phyloP scores from a whole-genome alignment of 2,329 filamentous ascomycete genomes.

The Alternaria solani region DNA sequence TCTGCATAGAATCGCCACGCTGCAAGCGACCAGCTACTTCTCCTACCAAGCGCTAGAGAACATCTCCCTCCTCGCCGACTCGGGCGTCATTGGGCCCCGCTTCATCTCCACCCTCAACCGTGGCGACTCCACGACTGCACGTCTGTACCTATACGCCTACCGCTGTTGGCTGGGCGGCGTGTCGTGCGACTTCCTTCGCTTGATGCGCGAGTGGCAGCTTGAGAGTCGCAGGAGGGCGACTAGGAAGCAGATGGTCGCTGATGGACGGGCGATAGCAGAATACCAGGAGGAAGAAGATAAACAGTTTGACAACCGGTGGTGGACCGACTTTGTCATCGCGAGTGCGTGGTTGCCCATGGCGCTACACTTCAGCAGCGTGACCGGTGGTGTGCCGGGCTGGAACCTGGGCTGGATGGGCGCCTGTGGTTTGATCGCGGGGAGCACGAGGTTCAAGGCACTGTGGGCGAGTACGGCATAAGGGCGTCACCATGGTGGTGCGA shows the following conservation, averaged over 20 bases:
- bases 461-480: conserved; percentile 34
- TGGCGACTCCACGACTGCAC: conserved; percentile 43
- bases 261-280: conserved; percentile 38
- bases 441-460: conserved; percentile 38
- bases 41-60: conserved; percentile 57
- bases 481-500: background rate
- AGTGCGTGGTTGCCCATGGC: conserved; percentile 56
- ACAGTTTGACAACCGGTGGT: conserved; percentile 52
- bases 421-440: conserved; percentile 53
- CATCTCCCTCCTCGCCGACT: conserved; percentile 54
- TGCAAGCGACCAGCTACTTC: conserved; percentile 55
- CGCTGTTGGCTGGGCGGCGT: conserved; percentile 56
- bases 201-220: conserved; percentile 54
- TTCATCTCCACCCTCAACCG: conserved; percentile 50
- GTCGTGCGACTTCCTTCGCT: conserved; percentile 54
- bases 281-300: conserved; percentile 51
- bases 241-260: conserved; percentile 37
- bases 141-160: conserved; percentile 53
- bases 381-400: conserved; percentile 53
- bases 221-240: conserved; percentile 46
- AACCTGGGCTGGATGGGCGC: conserved; percentile 56
- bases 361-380: conserved; percentile 50
- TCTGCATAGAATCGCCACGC: conserved; percentile 52
- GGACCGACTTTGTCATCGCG: conserved; percentile 54
- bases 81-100: conserved; percentile 47